Percentiles rank a stretch among this genome's conserved stretches.
Conservation (phyloP, 202 grass and related monocot species). For the Zoysia matrella region DNA sequence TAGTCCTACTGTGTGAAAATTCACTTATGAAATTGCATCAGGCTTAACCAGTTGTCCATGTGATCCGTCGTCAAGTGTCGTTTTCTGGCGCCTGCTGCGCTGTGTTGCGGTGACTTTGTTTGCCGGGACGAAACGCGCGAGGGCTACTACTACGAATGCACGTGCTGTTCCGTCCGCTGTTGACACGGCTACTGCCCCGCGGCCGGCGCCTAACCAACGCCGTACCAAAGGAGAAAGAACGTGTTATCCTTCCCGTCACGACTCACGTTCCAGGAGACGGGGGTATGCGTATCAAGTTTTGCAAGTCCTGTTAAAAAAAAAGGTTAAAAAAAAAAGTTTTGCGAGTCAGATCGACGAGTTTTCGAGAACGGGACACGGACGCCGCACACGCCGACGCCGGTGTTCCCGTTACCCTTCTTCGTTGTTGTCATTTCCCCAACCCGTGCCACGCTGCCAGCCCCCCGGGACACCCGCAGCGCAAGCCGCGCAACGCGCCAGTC, state of each 20-base stretch:
- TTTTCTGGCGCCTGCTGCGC: neutral
- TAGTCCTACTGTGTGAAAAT: no score
- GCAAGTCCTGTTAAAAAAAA: no score
- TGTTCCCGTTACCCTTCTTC: neutral
- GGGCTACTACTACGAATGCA: no score
- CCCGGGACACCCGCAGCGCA: no score
- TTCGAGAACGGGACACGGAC: slow-evolving; percentile 32
- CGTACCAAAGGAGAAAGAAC: neutral
- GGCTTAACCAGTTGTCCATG: neutral
- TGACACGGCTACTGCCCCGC: neutral
- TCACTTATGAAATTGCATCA: neutral
- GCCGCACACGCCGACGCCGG: no score
- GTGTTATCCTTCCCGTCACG: neutral
- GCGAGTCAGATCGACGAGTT: neutral
- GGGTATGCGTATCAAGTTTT: neutral
- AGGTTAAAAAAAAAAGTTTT: no score
- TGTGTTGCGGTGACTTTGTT: neutral
- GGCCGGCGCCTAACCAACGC: no score
- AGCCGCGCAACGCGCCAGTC: neutral
- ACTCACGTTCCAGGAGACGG: no score
- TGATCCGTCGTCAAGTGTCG: neutral
- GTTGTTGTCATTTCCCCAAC: neutral
- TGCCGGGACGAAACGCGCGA: neutral
- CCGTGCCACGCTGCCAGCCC: neutral
- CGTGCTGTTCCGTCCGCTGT: neutral